Base-by-base conservation (phyloP, 2,329 filamentous ascomycete genomes). In the Thyridium curvatum region DNA sequence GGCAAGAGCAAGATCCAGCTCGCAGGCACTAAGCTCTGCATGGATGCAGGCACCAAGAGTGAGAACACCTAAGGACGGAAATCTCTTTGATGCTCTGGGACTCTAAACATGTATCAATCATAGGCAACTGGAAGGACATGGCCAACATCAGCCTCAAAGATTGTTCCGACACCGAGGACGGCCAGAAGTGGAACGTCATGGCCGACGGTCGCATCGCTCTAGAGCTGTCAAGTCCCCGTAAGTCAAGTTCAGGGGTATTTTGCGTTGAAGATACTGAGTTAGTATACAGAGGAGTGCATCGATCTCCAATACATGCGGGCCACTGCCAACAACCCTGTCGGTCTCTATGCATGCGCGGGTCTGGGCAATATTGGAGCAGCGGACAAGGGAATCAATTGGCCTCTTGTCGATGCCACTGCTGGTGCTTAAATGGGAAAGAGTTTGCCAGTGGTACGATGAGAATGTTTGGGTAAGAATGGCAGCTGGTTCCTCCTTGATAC, bases 341-440 rank as follows among this genome's bases (percentile, higher is more conserved):
- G 62, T 16, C 49, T 66, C 26, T 65, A 62, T 42, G 53, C 39
- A 38, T 66, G 62, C 34, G 61, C 60, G 0, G 62, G 62, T 2
- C 45, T 66, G 15, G 61, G 59, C 10, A 62, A 62, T 42, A 56
- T 43, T 1, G 62, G 62, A 1, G 62, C 62, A 0, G 60, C 47
- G 8, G 62, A 66, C 46, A 61, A 60, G 48, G 62, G 62, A 3
- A 64, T 64, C 44, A 65, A 65, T 51, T 65, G 58, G 59, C 56
- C 60, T 7, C 52, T 65, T 14, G 50, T 51, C 18, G 53, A 59
- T 13, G 60, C 43, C 3, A 54, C 54, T 8, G 42, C 41, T n/a
- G n/a, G n/a, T n/a, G n/a, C n/a, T n/a, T 26, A n/a, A n/a, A n/a
- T n/a, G n/a, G n/a, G n/a, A n/a, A n/a, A n/a, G n/a, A n/a, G n/a